A percentile compares a stretch with the other conserved stretches of the same genome.
Conservation (phyloP, 2,329 filamentous ascomycete species). For the Cadophora sp. region DNA sequence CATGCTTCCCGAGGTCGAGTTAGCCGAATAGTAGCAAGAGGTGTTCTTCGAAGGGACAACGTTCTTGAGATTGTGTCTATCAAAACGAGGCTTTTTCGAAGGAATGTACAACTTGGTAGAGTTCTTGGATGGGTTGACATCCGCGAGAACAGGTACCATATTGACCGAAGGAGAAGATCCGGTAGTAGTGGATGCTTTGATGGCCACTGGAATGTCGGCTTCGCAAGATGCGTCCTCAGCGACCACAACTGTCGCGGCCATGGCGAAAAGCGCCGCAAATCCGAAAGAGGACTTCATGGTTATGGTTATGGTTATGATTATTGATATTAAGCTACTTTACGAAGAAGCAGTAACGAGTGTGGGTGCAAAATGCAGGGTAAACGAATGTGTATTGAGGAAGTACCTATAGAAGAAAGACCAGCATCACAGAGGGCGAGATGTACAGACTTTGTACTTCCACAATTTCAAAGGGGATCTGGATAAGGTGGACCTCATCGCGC, state of each 20-base stretch:
- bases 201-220: not conserved
- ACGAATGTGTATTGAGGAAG: conserved; percentile 2
- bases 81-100: conserved; percentile 21
- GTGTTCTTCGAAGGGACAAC: conserved; percentile 30
- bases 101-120: conserved; percentile 30
- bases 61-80: conserved; percentile 23
- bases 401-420: conserved; percentile 13
- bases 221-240: conserved; percentile 24
- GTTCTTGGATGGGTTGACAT: conserved; percentile 14
- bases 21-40: conserved; percentile 32
- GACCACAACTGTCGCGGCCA: conserved; percentile 21
- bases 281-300: conserved; percentile 30
- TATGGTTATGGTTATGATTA: conserved; percentile 14
- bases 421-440: not conserved
- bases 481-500: conserved; percentile 5
- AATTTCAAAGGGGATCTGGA: not conserved
- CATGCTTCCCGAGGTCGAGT: conserved; percentile 24
- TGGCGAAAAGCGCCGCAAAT: conserved; percentile 21
- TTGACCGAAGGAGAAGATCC: not conserved
- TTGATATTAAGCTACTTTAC: not conserved
- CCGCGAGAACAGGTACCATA: conserved; percentile 13
- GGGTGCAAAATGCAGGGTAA: not conserved
- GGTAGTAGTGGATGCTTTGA: not conserved
- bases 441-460: conserved; percentile 18
- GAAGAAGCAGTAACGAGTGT: conserved; percentile 12